Evolutionary conservation across 2,329 filamentous ascomycete genomes (phyloP), one percentile per base, ranked within the genome.

Genomic region (Epichloe baconii): DNA sequence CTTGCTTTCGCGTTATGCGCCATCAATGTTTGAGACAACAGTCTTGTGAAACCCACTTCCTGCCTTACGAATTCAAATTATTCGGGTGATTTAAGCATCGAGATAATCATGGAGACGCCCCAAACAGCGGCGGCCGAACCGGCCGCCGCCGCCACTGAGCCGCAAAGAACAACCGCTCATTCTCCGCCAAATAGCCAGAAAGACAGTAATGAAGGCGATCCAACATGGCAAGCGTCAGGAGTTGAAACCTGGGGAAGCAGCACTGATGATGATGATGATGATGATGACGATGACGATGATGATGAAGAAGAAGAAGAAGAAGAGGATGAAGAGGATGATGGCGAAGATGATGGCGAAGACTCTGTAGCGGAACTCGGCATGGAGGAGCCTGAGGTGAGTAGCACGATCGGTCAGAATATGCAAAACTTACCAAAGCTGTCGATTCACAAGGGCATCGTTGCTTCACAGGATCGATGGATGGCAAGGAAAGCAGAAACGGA

Each of bases 191-290:
- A 6, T 23, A 10, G 21, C 15, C 5, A 21, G 17, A 26, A 14
- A 26, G 43, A 37, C 12, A 23, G 26, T 5, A 19, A 10, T 12
- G 44, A 15, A 6, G 49, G n/a, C 2, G 42, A 45, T 35, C 7
- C 26, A 14, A 17, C 23, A 19, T 45, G 42, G 43, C n/a, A 45
- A 12, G 19, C 34, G 19, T 17, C 34, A 14, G 42, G 42, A 37
- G 43, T 50, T n/a, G 49, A 50, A 19, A 41, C 42, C 2, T 50
- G 49, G 42, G 43, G 43, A 14, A 50, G 49, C 14, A 50, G 49
- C 49, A 41, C 42, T 19, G 48, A 31, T 15, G 49, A 50, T 12
- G 36, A 40, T 2, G 45, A 47, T 10, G 36, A 38, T 17, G 45
- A 44, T 5, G 23, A 44, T 5, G 43, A 35, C 0, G 41, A 43